Percentiles rank a stretch among this genome's conserved stretches.
These are phyloP conservation scores for Coniferiporia sulphurascens DNA, from an alignment of 1,284 basidiomycete genomes.

Conservation along the genomic window DNA sequence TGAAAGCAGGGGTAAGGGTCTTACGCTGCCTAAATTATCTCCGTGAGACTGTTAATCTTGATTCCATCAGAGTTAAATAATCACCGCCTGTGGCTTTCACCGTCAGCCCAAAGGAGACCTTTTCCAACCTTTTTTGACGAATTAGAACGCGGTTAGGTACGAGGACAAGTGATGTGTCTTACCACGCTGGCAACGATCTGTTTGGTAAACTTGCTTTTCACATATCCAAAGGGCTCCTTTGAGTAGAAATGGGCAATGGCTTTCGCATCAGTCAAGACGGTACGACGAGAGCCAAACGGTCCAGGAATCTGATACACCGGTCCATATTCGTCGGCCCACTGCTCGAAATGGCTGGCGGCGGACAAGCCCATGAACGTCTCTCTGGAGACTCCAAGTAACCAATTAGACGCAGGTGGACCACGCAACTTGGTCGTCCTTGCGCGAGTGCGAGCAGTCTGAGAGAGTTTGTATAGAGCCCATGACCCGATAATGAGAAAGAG, in stretches of 20 bases:
- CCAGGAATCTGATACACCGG: constrained; percentile 39
- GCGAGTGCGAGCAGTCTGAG: constrained; percentile 4
- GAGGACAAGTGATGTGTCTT: constrained; percentile 17
- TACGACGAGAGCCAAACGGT: constrained; percentile 34
- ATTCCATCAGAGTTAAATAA: background rate
- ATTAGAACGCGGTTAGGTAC: background rate
- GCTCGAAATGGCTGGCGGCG: constrained; percentile 24
- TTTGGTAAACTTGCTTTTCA: constrained; percentile 34
- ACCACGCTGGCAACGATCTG: constrained; percentile 40
- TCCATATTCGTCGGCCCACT: constrained; percentile 43
- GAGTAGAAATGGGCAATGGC: constrained; percentile 49
- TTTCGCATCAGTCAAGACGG: constrained; percentile 50
- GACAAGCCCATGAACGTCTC: constrained; percentile 14
- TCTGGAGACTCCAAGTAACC: constrained; percentile 17
- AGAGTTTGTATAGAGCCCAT: constrained; percentile 7
- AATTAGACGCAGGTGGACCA: constrained; percentile 28
- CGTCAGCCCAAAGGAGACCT: constrained; percentile 47
- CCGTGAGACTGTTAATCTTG: background rate
- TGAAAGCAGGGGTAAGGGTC: constrained; percentile 38
- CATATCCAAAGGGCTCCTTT: constrained; percentile 45
- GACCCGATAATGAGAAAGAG: background rate
- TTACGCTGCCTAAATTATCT: constrained; percentile 34
- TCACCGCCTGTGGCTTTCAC: constrained; percentile 41
- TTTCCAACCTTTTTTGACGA: constrained; percentile 38
- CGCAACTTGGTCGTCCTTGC: constrained; percentile 27